Evolutionary conservation across 306 rosid species (phyloP).

Genomic region (Rosa lucieae): DNA sequence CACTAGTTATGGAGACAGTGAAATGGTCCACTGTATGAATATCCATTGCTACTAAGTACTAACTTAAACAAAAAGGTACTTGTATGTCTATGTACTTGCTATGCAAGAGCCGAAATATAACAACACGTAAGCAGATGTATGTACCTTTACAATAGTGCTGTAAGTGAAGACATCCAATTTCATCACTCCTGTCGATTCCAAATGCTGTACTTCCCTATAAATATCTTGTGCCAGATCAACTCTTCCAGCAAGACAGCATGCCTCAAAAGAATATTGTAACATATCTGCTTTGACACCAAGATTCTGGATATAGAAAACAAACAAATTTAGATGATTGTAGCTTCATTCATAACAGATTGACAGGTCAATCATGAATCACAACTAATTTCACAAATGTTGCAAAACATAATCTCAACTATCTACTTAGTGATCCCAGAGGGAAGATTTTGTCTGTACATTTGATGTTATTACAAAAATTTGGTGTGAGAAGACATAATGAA

Average conservation of each 20-base stretch:
- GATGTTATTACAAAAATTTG: no score
- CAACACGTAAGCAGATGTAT: background rate
- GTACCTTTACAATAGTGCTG: slow-evolving; percentile 95
- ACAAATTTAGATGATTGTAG: slow-evolving; percentile 21
- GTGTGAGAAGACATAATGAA: no score
- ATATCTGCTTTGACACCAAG: slow-evolving; percentile 67
- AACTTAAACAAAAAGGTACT: background rate
- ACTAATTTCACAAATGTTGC: background rate
- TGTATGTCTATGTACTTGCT: background rate
- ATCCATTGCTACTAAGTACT: background rate
- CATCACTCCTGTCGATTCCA: slow-evolving; percentile 72
- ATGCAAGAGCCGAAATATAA: background rate
- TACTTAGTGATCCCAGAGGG: no score
- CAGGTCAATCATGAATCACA: slow-evolving; percentile 12
- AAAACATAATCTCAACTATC: background rate
- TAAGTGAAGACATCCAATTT: slow-evolving; percentile 93
- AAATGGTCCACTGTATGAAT: slow-evolving; percentile 3
- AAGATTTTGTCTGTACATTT: no score
- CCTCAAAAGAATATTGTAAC: slow-evolving; percentile 88
- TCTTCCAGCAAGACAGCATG: slow-evolving; percentile 90
- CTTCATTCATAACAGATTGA: slow-evolving; percentile 15
- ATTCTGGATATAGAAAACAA: slow-evolving; percentile 54
- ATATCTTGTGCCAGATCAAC: slow-evolving; percentile 88
- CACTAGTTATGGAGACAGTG: slow-evolving; percentile 21
- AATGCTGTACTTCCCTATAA: slow-evolving; percentile 71